A percentile compares a stretch with the other conserved stretches of the same genome.
Evolutionary conservation across 305 asterid genomes (phyloP).

Genomic region (Plantago coronopus): DNA sequence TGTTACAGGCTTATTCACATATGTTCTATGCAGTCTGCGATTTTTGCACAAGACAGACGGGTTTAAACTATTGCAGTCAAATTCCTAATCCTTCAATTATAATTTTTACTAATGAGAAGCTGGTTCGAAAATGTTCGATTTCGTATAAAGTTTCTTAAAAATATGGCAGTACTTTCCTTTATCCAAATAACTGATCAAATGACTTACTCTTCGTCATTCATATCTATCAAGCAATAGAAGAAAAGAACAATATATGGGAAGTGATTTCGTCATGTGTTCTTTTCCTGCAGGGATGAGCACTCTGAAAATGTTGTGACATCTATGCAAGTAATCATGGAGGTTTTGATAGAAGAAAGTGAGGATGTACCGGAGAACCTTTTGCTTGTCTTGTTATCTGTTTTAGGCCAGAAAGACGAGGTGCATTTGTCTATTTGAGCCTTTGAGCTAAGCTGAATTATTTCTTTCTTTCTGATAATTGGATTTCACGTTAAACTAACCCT

Average conservation of each 20-base stretch:
- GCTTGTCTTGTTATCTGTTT: conserved; percentile 58
- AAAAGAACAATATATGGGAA: not conserved
- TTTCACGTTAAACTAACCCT: conserved; percentile 21
- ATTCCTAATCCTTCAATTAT: no score
- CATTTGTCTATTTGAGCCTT: conserved; percentile 8
- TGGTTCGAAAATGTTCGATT: no score
- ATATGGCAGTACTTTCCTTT: no score
- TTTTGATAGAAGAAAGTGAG: conserved; percentile 91
- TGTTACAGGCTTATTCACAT: no score
- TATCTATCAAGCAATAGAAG: no score
- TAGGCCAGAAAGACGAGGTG: conserved; percentile 78
- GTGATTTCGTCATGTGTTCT: conserved; percentile 9
- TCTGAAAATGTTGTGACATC: conserved; percentile 80
- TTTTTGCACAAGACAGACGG: no score
- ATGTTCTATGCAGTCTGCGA: no score
- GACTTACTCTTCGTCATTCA: no score
- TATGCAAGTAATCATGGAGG: conserved; percentile 90
- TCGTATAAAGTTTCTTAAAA: no score
- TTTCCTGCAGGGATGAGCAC: conserved; percentile 75
- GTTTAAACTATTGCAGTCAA: no score
- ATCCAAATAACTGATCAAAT: no score
- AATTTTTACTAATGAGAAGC: no score
- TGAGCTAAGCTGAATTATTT: conserved; percentile 15
- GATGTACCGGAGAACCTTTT: conserved; percentile 78
- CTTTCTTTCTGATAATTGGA: not conserved